Percentiles rank a stretch among this genome's conserved stretches.
Evolutionary conservation across 1,284 basidiomycete genomes (phyloP).

Genomic region (Rhizoctonia solani): DNA sequence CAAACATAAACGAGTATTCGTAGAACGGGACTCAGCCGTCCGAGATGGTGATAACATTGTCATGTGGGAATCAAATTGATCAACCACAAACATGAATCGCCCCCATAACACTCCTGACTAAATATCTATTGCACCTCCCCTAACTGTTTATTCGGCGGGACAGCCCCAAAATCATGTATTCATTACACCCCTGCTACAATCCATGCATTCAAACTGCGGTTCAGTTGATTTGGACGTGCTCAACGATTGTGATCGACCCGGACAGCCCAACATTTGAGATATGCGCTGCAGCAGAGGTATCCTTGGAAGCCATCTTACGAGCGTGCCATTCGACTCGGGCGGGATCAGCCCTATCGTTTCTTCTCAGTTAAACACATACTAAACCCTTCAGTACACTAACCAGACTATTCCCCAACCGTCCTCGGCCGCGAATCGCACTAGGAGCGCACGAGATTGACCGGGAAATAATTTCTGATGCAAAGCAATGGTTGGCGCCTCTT

Average conservation of each 20-base stretch:
- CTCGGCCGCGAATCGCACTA: constrained; percentile 4
- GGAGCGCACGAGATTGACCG: constrained; percentile 7
- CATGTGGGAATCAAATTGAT: constrained; percentile 57
- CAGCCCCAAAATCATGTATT: constrained; percentile 14
- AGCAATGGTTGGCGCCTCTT: constrained; percentile 31
- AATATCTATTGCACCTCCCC: constrained; percentile 20
- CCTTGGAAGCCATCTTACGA: constrained; percentile 29
- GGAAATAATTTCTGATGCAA: constrained; percentile 29
- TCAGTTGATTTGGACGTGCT: constrained; percentile 16
- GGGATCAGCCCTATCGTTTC: constrained; percentile 12
- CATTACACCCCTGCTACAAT: constrained; percentile 15
- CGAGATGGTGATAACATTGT: constrained; percentile 71
- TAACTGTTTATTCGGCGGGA: constrained; percentile 18
- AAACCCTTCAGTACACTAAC: neutral
- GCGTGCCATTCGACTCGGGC: constrained; percentile 26
- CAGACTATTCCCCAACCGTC: constrained; percentile 25
- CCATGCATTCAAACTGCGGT: neutral
- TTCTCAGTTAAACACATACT: too few species aligned
- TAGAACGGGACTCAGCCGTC: constrained; percentile 66
- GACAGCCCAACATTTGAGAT: constrained; percentile 25
- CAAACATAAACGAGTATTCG: constrained; percentile 68
- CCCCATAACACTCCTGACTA: neutral
- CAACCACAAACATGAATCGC: neutral
- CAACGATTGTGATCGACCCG: constrained; percentile 6
- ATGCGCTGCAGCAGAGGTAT: constrained; percentile 28